A percentile compares a stretch with the other conserved stretches of the same genome.
Evolutionary conservation across 768 basidiomycete species (phyloP).

Genomic region (Suillus discolor): DNA sequence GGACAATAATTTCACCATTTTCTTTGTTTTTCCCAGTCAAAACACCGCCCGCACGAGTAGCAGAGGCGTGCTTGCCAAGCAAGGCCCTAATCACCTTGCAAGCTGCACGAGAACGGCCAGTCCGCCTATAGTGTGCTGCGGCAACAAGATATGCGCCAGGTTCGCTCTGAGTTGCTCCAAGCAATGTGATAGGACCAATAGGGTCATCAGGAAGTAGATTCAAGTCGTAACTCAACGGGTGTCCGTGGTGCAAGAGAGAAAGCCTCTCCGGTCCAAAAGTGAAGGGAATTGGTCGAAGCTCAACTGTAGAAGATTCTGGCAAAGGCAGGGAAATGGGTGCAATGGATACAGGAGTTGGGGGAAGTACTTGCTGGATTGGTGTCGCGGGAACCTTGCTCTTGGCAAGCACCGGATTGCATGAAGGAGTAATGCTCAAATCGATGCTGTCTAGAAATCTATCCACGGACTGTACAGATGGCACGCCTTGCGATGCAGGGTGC

Average conservation of each 20-base stretch:
- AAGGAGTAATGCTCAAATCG: slow-evolving; percentile 16
- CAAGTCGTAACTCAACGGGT: slow-evolving; percentile 31
- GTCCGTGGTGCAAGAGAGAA: slow-evolving; percentile 28
- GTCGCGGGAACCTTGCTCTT: slow-evolving; percentile 13
- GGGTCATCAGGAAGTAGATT: slow-evolving; percentile 33
- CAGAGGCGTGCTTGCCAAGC: slow-evolving; percentile 17
- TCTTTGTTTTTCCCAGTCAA: slow-evolving; percentile 11
- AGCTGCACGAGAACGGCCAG: slow-evolving; percentile 33
- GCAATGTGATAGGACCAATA: slow-evolving; percentile 26
- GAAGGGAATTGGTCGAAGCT: slow-evolving; percentile 10
- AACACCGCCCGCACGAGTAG: background rate
- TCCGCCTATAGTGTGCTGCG: slow-evolving; percentile 35
- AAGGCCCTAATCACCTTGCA: slow-evolving; percentile 30
- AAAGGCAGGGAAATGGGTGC: slow-evolving; percentile 14
- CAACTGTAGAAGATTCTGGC: slow-evolving; percentile 18
- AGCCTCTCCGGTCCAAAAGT: slow-evolving; percentile 17
- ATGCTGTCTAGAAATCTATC: slow-evolving; percentile 28
- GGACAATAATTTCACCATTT: slow-evolving; percentile 28
- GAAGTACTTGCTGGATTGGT: slow-evolving; percentile 11
- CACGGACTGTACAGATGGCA: slow-evolving; percentile 15
- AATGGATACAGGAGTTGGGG: slow-evolving; percentile 16
- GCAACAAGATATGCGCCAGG: slow-evolving; percentile 34
- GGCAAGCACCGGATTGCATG: background rate
- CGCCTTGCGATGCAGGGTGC: background rate
- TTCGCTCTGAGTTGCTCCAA: slow-evolving; percentile 30